Conservation (phyloP, 2,329 filamentous ascomycete species). For the Verticillium alfalfae region DNA sequence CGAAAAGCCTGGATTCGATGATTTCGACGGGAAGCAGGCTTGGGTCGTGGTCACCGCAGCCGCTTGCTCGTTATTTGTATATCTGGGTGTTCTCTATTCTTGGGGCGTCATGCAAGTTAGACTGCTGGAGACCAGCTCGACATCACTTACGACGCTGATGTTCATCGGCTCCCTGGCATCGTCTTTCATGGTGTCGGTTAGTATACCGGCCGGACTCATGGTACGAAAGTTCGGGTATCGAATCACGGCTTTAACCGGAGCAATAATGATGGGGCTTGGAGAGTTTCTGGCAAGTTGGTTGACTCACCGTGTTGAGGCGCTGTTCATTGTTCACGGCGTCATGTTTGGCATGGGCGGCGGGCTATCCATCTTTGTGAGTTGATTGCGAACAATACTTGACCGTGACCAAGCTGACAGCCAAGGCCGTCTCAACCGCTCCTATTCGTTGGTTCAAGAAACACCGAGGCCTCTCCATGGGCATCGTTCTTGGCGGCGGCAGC, state of each 20-base stretch:
- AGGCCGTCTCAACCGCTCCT: constrained; percentile 19
- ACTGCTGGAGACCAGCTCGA: constrained; percentile 13
- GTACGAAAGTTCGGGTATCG: constrained; percentile 16
- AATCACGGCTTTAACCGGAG: constrained; percentile 14
- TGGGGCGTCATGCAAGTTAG: constrained; percentile 20
- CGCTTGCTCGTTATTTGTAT: constrained; percentile 17
- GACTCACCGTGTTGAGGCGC: constrained; percentile 12
- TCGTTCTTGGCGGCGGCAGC: constrained; percentile 20
- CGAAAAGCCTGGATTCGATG: not conserved
- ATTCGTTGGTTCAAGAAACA: constrained; percentile 18
- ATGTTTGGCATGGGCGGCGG: constrained; percentile 19
- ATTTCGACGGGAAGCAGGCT: constrained; percentile 2
- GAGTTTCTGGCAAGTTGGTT: constrained; percentile 19
- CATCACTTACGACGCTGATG: constrained; percentile 17
- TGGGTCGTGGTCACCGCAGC: constrained; percentile 19
- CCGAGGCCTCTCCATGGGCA: constrained; percentile 18
- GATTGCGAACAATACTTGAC: not conserved
- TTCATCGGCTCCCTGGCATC: constrained; percentile 20
- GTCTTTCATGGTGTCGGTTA: constrained; percentile 20
- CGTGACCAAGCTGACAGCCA: not conserved
- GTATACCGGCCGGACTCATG: constrained; percentile 15
- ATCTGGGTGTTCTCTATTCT: constrained; percentile 20
- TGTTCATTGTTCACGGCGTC: constrained; percentile 19
- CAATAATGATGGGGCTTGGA: constrained; percentile 17
- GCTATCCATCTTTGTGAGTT: constrained; percentile 16